A percentile compares a stretch with the other conserved stretches of the same genome.
Conservation (phyloP, 2,329 filamentous ascomycete species). For the Alternaria rosae region DNA sequence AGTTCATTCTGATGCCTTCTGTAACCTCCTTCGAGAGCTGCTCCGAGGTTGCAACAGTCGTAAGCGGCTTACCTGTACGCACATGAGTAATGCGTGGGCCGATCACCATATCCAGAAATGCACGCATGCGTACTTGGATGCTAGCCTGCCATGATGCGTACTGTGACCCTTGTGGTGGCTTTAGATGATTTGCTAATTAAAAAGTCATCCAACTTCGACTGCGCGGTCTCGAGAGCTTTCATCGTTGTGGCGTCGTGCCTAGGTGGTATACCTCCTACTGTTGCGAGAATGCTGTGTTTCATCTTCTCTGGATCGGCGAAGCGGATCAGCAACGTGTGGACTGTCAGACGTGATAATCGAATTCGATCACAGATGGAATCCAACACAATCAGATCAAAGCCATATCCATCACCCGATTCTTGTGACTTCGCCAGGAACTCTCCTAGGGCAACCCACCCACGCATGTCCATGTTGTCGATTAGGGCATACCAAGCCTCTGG, state of each 20-base stretch:
- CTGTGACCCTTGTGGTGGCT: conserved; percentile 10
- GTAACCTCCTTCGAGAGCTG: conserved; percentile 2
- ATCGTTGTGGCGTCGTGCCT: neutral
- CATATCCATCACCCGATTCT: conserved; percentile 3
- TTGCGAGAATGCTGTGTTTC: conserved; percentile 17
- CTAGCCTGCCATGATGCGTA: conserved; percentile 15
- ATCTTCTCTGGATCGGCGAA: conserved; percentile 26
- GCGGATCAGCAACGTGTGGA: conserved; percentile 19
- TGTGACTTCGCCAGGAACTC: conserved; percentile 7
- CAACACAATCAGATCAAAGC: conserved; percentile 23
- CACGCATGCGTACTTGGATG: conserved; percentile 10
- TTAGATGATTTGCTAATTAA: conserved; percentile 11
- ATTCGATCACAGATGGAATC: conserved; percentile 29
- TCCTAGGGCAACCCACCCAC: conserved; percentile 33
- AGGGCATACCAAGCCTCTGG: conserved; percentile 24
- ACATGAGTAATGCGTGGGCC: conserved; percentile 12
- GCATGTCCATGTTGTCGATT: conserved; percentile 26
- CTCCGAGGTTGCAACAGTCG: conserved; percentile 12
- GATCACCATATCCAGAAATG: conserved; percentile 14
- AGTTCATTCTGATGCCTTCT: conserved; percentile 16
- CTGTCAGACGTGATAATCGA: conserved; percentile 6
- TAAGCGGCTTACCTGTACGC: conserved; percentile 4
- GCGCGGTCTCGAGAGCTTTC: conserved; percentile 14
- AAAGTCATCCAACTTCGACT: conserved; percentile 15
- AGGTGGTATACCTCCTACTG: neutral